Evolutionary conservation across 495 filamentous ascomycete genomes (phyloP).

Genomic region (Daldinia decipiens): DNA sequence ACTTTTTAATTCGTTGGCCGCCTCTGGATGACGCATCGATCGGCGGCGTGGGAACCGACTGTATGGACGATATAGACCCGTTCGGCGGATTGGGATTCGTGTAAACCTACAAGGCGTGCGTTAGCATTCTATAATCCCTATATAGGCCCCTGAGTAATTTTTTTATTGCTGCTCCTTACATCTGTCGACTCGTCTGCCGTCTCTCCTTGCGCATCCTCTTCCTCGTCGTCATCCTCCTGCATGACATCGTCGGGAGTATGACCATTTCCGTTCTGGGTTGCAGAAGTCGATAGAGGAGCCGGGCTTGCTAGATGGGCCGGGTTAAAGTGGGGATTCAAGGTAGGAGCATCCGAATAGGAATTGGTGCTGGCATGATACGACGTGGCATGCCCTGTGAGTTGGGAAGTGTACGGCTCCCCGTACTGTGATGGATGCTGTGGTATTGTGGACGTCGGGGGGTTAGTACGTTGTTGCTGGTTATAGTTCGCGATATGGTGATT

Average conservation of each 20-base stretch:
- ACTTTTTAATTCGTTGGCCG: constrained; percentile 35
- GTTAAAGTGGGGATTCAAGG: constrained; percentile 43
- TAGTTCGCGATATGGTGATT: constrained; percentile 36
- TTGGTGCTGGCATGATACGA: constrained; percentile 39
- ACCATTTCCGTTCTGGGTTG: constrained; percentile 39
- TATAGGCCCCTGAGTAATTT: background rate
- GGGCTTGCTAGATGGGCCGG: constrained; percentile 38
- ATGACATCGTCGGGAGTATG: constrained; percentile 42
- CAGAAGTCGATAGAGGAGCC: constrained; percentile 42
- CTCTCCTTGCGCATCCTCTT: constrained; percentile 48
- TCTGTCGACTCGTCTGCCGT: constrained; percentile 48
- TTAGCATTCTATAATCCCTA: constrained; percentile 15
- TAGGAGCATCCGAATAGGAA: constrained; percentile 42
- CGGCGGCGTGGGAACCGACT: constrained; percentile 43
- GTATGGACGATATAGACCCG: constrained; percentile 34
- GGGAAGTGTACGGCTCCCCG: constrained; percentile 43
- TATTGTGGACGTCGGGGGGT: constrained; percentile 50
- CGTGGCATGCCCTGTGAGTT: constrained; percentile 38
- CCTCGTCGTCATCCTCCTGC: constrained; percentile 40
- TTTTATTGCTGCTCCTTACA: constrained; percentile 30
- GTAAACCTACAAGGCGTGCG: constrained; percentile 36
- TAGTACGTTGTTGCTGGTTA: constrained; percentile 44
- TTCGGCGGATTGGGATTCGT: constrained; percentile 38
- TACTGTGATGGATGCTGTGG: constrained; percentile 50
- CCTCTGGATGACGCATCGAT: constrained; percentile 36